Conservation (phyloP, 257 asterid genomes). For the Nicotiana sylvestris region DNA sequence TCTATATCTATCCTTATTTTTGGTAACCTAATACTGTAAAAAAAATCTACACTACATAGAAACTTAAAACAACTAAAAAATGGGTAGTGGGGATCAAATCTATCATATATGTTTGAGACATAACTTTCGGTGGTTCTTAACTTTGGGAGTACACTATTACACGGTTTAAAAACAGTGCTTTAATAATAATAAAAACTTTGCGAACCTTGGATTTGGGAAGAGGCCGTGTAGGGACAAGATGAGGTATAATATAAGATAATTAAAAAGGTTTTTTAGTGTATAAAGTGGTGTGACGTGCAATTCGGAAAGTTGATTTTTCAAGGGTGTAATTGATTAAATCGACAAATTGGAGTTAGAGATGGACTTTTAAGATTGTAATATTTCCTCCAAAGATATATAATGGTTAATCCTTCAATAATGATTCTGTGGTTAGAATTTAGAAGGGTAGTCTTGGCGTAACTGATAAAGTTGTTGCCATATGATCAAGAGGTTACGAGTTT, state of each 20-base stretch:
- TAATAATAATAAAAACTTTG: neutral
- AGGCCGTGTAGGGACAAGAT: neutral
- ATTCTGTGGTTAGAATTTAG: neutral
- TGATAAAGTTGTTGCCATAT: no score
- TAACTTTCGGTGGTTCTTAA: conserved; percentile 19
- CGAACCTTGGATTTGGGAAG: conserved; percentile 4
- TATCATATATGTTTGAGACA: neutral
- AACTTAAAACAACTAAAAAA: neutral
- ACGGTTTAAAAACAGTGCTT: neutral
- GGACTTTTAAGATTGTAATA: neutral
- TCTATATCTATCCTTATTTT: no score
- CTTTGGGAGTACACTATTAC: neutral
- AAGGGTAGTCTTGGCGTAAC: no score
- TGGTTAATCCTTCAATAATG: neutral
- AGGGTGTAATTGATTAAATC: neutral
- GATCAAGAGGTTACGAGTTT: no score
- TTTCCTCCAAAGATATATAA: neutral
- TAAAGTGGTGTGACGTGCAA: conserved; percentile 13
- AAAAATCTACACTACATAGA: neutral
- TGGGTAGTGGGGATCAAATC: neutral
- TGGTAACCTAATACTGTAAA: no score
- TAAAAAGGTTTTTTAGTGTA: neutral
- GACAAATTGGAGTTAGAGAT: neutral
- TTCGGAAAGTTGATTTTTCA: neutral
- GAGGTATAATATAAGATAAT: neutral